phyloP scores from a whole-genome alignment of 352 stramenopile genomes.

The Phytophthora hibernalis region DNA sequence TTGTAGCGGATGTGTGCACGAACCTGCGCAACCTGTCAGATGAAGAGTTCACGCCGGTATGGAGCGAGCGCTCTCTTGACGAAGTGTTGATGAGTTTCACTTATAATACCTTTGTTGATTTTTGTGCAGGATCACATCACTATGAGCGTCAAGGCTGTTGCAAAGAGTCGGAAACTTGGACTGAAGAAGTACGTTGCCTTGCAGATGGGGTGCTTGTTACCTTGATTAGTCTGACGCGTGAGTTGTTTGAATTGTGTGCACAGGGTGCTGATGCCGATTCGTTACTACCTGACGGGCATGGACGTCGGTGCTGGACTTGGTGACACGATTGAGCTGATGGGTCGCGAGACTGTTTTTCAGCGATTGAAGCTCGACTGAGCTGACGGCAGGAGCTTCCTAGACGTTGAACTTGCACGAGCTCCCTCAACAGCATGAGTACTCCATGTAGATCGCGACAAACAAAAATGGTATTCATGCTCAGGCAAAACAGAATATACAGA shows the following conservation, averaged over 20 bases:
- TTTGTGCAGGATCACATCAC: constrained; percentile 76
- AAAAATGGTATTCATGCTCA: constrained; percentile 31
- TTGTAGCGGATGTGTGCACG: constrained; percentile 57
- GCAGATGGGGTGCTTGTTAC: not conserved
- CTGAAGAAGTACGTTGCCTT: constrained; percentile 74
- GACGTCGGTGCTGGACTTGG: constrained; percentile 84
- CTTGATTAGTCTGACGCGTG: not conserved
- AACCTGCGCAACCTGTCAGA: constrained; percentile 59
- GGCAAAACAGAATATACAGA: constrained; percentile 28
- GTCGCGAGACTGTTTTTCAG: constrained; percentile 60
- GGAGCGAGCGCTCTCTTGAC: not conserved
- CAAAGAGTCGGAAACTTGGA: constrained; percentile 78
- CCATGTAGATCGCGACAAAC: constrained; percentile 11
- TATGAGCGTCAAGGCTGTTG: constrained; percentile 75
- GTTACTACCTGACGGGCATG: constrained; percentile 89
- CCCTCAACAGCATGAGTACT: constrained; percentile 1
- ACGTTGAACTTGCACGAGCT: not conserved
- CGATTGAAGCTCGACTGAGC: constrained; percentile 45
- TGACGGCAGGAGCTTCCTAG: not conserved
- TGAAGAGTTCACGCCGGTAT: constrained; percentile 74
- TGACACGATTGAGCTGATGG: constrained; percentile 84
- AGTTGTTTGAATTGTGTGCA: constrained; percentile 11
- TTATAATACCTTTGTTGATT: constrained; percentile 1
- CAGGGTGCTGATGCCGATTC: constrained; percentile 89
- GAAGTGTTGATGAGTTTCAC: not conserved